Conservation (phyloP, 495 filamentous ascomycete species). For the Penicillium egyptiacum region DNA sequence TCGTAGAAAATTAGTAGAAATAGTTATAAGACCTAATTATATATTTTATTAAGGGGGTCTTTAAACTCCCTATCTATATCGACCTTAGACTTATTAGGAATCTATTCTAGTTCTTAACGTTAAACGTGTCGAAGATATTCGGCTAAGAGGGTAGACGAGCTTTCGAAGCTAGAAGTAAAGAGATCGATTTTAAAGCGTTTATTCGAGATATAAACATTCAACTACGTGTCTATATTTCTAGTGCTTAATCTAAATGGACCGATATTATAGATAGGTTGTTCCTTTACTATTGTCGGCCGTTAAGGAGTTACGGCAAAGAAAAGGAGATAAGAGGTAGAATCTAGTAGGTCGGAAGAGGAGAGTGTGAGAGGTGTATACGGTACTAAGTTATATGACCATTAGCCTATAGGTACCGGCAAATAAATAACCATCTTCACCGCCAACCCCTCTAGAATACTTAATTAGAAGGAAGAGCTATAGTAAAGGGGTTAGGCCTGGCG, state of each 20-base stretch:
- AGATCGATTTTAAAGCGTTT: slow-evolving; percentile 18
- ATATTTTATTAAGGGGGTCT: background rate
- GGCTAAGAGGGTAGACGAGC: slow-evolving; percentile 11
- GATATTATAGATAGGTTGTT: slow-evolving; percentile 11
- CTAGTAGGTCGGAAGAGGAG: too few relatives aligned
- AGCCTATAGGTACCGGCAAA: too few relatives aligned
- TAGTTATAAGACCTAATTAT: background rate
- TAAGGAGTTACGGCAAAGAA: background rate
- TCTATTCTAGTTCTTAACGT: slow-evolving; percentile 14
- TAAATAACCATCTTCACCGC: too few relatives aligned
- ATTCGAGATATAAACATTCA: slow-evolving; percentile 17
- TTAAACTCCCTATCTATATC: slow-evolving; percentile 9
- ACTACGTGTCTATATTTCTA: slow-evolving; percentile 11
- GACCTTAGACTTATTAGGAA: slow-evolving; percentile 7
- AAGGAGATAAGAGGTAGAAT: too few relatives aligned
- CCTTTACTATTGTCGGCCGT: background rate
- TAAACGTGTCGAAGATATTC: slow-evolving; percentile 18
- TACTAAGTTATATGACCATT: too few relatives aligned
- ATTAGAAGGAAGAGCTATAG: too few relatives aligned
- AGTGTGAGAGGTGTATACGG: too few relatives aligned
- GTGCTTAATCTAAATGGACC: slow-evolving; percentile 19
- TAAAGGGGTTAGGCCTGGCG: too few relatives aligned
- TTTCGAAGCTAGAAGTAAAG: slow-evolving; percentile 12
- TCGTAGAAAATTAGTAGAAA: background rate
- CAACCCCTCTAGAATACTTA: too few relatives aligned